These are phyloP conservation scores for Monosporascus sp. DNA, from an alignment of 2,329 filamentous ascomycete species.

Conservation along the genomic window DNA sequence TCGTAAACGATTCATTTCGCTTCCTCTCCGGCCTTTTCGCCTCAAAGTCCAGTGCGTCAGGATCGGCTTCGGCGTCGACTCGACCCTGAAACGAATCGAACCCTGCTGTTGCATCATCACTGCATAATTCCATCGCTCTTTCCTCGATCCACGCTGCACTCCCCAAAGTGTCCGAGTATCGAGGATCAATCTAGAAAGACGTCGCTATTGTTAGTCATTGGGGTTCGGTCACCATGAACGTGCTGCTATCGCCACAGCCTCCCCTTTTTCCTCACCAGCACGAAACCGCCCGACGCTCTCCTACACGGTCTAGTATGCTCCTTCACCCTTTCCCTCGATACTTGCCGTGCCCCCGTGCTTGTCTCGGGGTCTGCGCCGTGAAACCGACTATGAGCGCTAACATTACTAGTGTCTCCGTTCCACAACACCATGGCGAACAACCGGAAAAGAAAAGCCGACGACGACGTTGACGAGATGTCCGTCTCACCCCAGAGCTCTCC, in stretches of 20 bases:
- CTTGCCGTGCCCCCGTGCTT: neutral
- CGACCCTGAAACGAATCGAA: too few species aligned
- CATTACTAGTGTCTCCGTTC: constrained; percentile 41
- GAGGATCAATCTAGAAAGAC: too few species aligned
- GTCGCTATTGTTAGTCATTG: neutral
- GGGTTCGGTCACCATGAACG: constrained; percentile 47
- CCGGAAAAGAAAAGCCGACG: constrained; percentile 82
- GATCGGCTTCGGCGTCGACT: too few species aligned
- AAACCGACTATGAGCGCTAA: neutral
- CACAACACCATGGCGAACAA: constrained; percentile 47
- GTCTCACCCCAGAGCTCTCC: constrained; percentile 83
- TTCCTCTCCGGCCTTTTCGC: too few species aligned
- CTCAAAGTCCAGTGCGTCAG: too few species aligned
- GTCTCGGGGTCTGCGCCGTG: neutral
- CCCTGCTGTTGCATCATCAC: too few species aligned
- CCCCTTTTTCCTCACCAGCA: constrained; percentile 54
- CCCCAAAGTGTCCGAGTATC: too few species aligned
- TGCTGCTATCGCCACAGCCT: constrained; percentile 56
- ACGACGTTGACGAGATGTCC: constrained; percentile 84
- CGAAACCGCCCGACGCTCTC: constrained; percentile 49
- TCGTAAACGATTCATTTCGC: too few species aligned
- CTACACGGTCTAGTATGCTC: constrained; percentile 50
- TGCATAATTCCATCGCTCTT: too few species aligned
- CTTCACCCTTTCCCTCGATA: neutral
- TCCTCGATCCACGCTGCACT: too few species aligned